Evolutionary conservation across 2,329 filamentous ascomycete genomes (phyloP), one percentile per base, ranked within the genome.

Genomic region (Hypoxylon sp.): DNA sequence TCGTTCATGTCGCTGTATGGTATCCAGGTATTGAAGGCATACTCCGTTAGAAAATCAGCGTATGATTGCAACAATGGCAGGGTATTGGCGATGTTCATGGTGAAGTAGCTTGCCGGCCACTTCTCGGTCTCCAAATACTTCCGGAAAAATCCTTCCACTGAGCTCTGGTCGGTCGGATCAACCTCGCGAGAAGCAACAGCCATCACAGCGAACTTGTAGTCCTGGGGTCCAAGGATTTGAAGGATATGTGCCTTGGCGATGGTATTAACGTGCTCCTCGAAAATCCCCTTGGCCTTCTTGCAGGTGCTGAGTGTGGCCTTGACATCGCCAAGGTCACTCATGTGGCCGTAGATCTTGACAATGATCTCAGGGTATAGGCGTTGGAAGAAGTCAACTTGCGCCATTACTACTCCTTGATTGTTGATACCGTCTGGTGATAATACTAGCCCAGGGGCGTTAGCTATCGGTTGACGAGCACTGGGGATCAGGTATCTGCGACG

Each of bases 161-260:
- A 50, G 4, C 5, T 3, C 9, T 3, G n/a, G 9, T 57, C 35
- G n/a, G 29, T 13, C 10, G 60, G 52, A 17, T 63, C 35, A 3
- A 63, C 60, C 11, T 51, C 46, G 6, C 33, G 52, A 13, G 60
- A 63, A 10, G 50, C 52, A 5, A 35, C n/a, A 14, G 60, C 60
- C 60, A 63, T 63, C 2, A 63, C 29, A 22, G 33, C 24, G n/a
- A 57, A 33, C 44, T 46, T 63, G 52, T 44, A 46, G 44, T 47
- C 22, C 14, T 4, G 4, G 35, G 5, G 3, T 2, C 35, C 35
- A 11, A 17, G 3, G 4, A 33, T 37, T 5, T 31, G 29, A 2
- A 39, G 19, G 17, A 39, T 37, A 22, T 48, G 22, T 2, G 2
- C 22, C 33, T 59, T 59, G 14, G 55, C 44, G 10, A 59, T 59